Base-by-base conservation (phyloP, 2,329 filamentous ascomycete species). In the Claviceps monticola region DNA sequence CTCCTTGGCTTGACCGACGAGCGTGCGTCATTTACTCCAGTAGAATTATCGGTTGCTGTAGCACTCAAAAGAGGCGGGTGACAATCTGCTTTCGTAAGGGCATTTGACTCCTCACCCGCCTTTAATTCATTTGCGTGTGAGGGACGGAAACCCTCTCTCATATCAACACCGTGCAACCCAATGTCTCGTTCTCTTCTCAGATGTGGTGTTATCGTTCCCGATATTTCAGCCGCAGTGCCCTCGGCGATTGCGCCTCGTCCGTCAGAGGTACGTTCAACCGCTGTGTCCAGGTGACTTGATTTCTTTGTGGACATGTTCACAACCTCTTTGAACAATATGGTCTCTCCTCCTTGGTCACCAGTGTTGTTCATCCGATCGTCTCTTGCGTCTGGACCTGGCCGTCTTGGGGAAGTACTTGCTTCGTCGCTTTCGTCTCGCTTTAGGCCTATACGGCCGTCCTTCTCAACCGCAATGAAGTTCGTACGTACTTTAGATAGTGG, bases 401-500 rank as follows among this genome's bases (percentile, higher is more conserved):
- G 58, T 51, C 67, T 62, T 56, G 64, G 61, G 9, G 68, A 70
- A 36, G 64, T 54, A 52, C 63, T 69, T n/a, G 66, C 65, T 55
- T 69, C 66, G 57, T 62, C 61, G 56, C 68, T 69, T 36, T 59
- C 59, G 37, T 69, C 64, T 61, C 67, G 60, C 59, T 69, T 71
- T 34, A 81, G 65, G 46, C 78, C 78, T 57, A 80, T 68, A 45
- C 74, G 70, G 51, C 78, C 78, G 66, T 80, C 76, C 56, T 80
- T 80, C 62, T 88, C 84, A 46, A 90, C 76, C 17, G 84, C 79
- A 50, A 90, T 77, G 63, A 90, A 90, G 63, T 73, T 86, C 39
- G 84, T 85, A 57, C 84, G 78, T 44, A 89, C 81, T 67, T 84
- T 87, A 56, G 84, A 87, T 42, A 88, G 75, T 23, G 82, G 84